phyloP scores from a whole-genome alignment of 129 eudicot genomes.

The Escallonia rubra region DNA sequence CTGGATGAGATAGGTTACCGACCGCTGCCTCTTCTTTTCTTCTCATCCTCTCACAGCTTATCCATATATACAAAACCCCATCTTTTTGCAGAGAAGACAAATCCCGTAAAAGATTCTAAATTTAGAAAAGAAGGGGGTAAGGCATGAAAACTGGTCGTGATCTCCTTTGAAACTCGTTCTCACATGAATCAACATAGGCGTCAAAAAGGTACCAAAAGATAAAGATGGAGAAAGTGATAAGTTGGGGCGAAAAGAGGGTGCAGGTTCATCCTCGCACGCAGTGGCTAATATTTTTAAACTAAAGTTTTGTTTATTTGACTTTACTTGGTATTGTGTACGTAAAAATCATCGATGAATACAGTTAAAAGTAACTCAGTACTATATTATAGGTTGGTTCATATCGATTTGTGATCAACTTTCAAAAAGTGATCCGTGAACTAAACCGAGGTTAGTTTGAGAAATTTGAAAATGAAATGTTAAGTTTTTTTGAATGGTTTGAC shows the following conservation, averaged over 20 bases:
- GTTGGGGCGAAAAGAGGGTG: background rate
- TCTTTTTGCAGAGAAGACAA: slow-evolving; percentile 12
- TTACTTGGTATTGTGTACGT: no score
- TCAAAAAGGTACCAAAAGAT: background rate
- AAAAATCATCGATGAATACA: no score
- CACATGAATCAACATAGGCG: slow-evolving; percentile 22
- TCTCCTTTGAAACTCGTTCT: slow-evolving; percentile 2
- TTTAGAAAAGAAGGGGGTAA: slow-evolving; percentile 13
- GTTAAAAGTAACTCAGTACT: no score
- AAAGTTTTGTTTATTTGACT: no score
- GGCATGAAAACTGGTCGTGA: slow-evolving; percentile 3
- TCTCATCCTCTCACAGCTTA: slow-evolving; percentile 73
- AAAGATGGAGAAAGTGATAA: background rate
- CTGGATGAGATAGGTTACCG: slow-evolving; percentile 32
- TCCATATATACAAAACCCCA: slow-evolving; percentile 24
- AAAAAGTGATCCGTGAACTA: no score
- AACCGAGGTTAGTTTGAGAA: no score
- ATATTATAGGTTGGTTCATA: no score
- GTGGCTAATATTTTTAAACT: no score
- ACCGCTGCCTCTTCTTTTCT: slow-evolving; percentile 33
- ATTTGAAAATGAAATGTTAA: no score
- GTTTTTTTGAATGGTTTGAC: no score
- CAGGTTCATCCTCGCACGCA: background rate
- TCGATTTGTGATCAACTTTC: no score
- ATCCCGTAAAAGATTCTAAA: slow-evolving; percentile 21